phyloP scores from a whole-genome alignment of 768 basidiomycete species.

The Lactarius evosmus region DNA sequence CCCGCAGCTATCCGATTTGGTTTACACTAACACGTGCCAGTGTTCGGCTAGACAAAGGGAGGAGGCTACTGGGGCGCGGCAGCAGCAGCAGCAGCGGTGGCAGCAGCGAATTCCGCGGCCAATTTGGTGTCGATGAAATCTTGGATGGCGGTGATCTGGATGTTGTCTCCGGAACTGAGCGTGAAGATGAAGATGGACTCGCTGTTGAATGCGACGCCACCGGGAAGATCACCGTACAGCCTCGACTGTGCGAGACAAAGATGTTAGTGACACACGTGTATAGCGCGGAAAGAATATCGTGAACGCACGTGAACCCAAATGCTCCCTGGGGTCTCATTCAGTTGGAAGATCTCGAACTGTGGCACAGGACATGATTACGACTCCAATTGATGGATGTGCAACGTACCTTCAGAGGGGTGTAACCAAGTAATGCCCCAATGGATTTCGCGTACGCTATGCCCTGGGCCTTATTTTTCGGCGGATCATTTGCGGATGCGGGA shows the following conservation, averaged over 20 bases:
- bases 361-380: neutral
- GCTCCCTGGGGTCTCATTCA: neutral
- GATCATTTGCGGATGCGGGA: constrained; percentile 4
- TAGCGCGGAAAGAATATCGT: neutral
- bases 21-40: neutral
- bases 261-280: neutral
- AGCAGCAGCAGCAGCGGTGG: constrained; percentile 32
- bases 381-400: neutral
- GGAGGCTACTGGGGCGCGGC: neutral
- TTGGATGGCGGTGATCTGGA: constrained; percentile 17
- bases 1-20: neutral
- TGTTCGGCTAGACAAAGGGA: neutral
- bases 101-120: constrained; percentile 8
- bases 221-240: neutral
- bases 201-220: neutral
- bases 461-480: constrained; percentile 9
- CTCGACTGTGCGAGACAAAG: constrained; percentile 3
- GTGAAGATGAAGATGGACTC: constrained; percentile 21
- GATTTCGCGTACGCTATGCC: constrained; percentile 7
- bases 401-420: constrained; percentile 5
- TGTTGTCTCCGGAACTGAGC: constrained; percentile 7
- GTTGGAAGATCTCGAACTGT: constrained; percentile 18
- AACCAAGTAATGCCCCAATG: neutral
- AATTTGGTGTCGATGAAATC: constrained; percentile 21
- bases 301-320: constrained; percentile 22